These are phyloP conservation scores for Secale cereale DNA, from an alignment of 176 grass and related monocot genomes.

Conservation along the genomic window DNA sequence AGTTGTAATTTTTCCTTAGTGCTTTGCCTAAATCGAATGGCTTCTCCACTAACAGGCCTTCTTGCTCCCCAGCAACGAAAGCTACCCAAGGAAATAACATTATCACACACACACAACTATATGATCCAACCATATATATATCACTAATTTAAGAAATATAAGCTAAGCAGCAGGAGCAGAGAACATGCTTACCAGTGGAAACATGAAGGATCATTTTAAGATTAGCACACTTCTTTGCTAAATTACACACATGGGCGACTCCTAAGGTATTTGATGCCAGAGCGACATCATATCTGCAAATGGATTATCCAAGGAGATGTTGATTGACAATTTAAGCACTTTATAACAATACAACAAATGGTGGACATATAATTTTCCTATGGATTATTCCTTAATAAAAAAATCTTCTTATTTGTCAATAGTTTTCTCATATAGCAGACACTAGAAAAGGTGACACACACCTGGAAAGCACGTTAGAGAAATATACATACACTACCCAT, in stretches of 20 bases:
- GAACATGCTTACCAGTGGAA: slow-evolving; percentile 39
- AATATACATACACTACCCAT: no score
- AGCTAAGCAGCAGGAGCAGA: neutral
- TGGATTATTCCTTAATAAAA: no score
- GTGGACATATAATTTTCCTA: no score
- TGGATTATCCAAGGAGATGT: no score
- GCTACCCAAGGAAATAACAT: neutral
- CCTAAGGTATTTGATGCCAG: slow-evolving; percentile 40
- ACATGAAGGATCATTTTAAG: slow-evolving; percentile 60
- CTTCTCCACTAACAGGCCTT: slow-evolving; percentile 50
- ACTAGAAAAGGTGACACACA: no score
- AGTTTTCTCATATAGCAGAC: no score
- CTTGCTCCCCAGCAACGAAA: slow-evolving; percentile 43
- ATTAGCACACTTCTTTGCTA: slow-evolving; percentile 44
- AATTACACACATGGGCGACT: slow-evolving; percentile 29
- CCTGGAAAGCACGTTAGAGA: no score
- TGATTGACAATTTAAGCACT: no score
- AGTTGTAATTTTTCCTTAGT: slow-evolving; percentile 14
- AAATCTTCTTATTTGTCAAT: no score
- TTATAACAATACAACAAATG: no score
- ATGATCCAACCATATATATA: neutral
- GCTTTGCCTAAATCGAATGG: slow-evolving; percentile 31
- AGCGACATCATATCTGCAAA: slow-evolving; percentile 47
- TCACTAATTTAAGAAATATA: neutral
- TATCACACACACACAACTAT: neutral